These are phyloP conservation scores for Ceratocystis variospora DNA, from an alignment of 2,329 filamentous ascomycete species.

Conservation along the genomic window DNA sequence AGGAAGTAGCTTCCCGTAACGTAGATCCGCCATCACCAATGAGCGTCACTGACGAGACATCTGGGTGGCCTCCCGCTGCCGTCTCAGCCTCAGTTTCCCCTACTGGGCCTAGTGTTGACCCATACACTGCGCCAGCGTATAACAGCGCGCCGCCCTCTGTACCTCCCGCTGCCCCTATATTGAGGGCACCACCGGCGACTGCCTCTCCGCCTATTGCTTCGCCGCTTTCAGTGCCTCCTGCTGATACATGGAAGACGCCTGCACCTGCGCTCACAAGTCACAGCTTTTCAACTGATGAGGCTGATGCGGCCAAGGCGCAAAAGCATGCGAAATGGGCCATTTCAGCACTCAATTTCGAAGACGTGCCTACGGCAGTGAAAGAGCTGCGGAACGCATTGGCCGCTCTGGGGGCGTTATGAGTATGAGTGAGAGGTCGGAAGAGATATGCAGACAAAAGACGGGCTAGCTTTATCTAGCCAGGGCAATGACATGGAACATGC, in stretches of 20 bases:
- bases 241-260: not conserved
- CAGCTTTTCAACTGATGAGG: conserved; percentile 20
- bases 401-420: conserved; percentile 45
- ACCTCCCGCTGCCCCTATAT: conserved; percentile 17
- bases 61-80: conserved; percentile 8
- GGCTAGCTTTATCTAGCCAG: not conserved
- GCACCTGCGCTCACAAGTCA: not conserved
- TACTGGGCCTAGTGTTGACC: not conserved
- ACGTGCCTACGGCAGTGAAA: conserved; percentile 76
- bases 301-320: conserved; percentile 66
- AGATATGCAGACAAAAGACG: not conserved
- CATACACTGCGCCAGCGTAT: not conserved
- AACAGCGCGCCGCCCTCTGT: not conserved
- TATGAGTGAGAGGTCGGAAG: conserved; percentile 26
- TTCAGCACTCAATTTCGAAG: conserved; percentile 91
- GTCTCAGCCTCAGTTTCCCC: conserved; percentile 15
- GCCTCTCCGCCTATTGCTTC: conserved; percentile 18
- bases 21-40: conserved; percentile 26
- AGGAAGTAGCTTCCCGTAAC: conserved; percentile 7
- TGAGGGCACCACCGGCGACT: conserved; percentile 20
- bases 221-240: not conserved
- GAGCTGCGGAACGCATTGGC: conserved; percentile 66
- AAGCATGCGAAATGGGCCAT: conserved; percentile 97
- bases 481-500: not conserved
- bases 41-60: conserved; percentile 21